Conservation (phyloP, 1,284 basidiomycete species). For the Ganoderma sinense region DNA sequence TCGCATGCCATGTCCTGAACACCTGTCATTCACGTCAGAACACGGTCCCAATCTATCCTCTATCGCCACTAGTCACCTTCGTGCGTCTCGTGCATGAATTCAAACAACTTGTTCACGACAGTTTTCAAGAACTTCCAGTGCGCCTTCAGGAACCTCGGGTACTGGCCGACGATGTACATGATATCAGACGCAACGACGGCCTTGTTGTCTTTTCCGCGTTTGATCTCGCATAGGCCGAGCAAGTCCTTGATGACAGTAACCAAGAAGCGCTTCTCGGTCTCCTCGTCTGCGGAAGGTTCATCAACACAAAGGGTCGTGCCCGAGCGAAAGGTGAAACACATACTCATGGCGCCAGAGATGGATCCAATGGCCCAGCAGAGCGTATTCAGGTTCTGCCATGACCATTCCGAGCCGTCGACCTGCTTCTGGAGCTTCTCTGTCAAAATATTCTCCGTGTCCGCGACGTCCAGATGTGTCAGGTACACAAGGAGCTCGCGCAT, state of each 20-base stretch:
- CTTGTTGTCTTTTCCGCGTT: conserved; percentile 99
- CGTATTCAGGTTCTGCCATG: conserved; percentile 99
- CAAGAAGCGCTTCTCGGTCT: conserved; percentile 98
- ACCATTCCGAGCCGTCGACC: conserved; percentile 98
- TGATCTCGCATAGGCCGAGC: conserved; percentile 96
- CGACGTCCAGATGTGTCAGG: conserved; percentile 96
- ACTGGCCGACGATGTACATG: conserved; percentile 99
- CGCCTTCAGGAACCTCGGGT: conserved; percentile 98
- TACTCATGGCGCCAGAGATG: conserved; percentile 99
- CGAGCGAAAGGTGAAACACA: conserved; percentile 42
- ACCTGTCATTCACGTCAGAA: conserved; percentile 53
- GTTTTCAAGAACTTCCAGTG: conserved; percentile 99
- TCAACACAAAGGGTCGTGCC: conserved; percentile 21
- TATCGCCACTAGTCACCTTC: conserved; percentile 67
- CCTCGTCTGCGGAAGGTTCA: conserved; percentile 75
- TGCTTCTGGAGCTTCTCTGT: conserved; percentile 98
- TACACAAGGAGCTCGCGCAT: conserved; percentile 99
- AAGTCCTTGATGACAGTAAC: conserved; percentile 99
- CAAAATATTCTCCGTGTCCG: conserved; percentile 96
- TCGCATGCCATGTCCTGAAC: conserved; percentile 99
- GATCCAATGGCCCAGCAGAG: conserved; percentile 99
- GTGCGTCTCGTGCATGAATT: conserved; percentile 99
- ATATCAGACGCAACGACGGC: conserved; percentile 99
- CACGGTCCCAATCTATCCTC: conserved; percentile 13
- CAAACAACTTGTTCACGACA: conserved; percentile 99